Evolutionary conservation across 2,329 filamentous ascomycete genomes (phyloP), one percentile per base, ranked within the genome.

Genomic region (Trichoderma sp.): DNA sequence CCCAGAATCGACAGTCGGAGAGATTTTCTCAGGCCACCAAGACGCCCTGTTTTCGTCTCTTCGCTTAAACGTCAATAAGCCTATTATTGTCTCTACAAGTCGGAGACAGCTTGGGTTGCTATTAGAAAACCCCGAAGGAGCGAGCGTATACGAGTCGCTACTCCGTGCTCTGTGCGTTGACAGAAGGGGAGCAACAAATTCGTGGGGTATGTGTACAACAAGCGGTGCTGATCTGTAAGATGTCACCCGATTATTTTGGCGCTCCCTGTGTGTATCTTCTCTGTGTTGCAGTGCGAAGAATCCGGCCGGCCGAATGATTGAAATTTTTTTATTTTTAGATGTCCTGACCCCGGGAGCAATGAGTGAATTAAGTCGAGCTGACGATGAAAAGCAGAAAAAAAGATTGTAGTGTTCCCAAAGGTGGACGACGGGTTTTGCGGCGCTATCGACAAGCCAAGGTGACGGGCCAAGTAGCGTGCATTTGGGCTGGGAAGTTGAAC

Each of bases 381-480:
- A 24, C 41, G 71, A 73, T 69, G 67, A 38, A 74, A 56, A 75
- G 73, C 56, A 75, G 33, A 35, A 65, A 60, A 63, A 66, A 68
- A 29, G 59, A 76, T 45, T 65, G 66, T 71, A 62, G 38, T 35
- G 50, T 33, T 65, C 74, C 74, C 38, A 56, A 59, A 53, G 38
- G 63, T 62, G 68, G 63, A 76, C 53, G 45, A 75, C 27, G 60
- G 35, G 41, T 56, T 63, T 41, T 65, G 71, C 59, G 71, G 75
- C 75, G 75, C 75, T 76, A 76, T 76, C 64, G 75, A 72, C 75
- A 60, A 75, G 75, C 75, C 75, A 75, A 76, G 71, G 75, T 74
- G 71, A 76, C 56, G 71, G 75, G 75, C 68, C 53, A 56, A 64
- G 75, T 73, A 74, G 75, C 71, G 53, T 76, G 75, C 69, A 76